These are phyloP conservation scores for Esteya vermicola DNA, from an alignment of 2,329 filamentous ascomycete species.

Conservation along the genomic window DNA sequence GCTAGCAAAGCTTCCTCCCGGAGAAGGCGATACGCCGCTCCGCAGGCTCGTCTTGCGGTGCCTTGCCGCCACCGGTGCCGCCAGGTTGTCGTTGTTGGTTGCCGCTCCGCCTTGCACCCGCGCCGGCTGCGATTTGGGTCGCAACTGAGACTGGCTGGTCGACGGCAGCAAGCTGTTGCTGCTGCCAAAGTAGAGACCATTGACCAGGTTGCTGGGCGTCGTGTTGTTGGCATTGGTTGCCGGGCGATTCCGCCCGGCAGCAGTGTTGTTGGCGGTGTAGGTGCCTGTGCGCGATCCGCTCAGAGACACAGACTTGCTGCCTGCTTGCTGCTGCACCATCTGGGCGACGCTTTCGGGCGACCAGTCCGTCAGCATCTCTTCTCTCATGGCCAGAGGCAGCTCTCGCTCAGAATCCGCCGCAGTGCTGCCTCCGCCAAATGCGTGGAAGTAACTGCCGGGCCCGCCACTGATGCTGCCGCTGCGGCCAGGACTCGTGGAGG, in stretches of 20 bases:
- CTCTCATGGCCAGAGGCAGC: conserved; percentile 52
- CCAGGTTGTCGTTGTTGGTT: conserved; percentile 10
- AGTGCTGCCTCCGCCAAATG: background rate
- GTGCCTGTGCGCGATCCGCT: conserved; percentile 60
- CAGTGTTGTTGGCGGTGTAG: conserved; percentile 24
- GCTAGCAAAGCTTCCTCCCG: conserved; percentile 17
- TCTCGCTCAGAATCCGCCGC: conserved; percentile 22
- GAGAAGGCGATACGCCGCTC: conserved; percentile 32
- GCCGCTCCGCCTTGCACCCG: background rate
- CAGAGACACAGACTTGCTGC: conserved; percentile 58
- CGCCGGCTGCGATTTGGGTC: conserved; percentile 30
- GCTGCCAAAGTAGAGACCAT: conserved; percentile 14
- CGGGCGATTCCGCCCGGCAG: conserved; percentile 32
- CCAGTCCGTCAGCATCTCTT: conserved; percentile 71
- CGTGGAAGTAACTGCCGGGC: background rate
- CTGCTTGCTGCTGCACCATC: conserved; percentile 42
- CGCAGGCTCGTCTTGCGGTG: conserved; percentile 39
- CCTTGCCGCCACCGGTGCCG: conserved; percentile 23
- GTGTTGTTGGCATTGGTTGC: too few relatives aligned
- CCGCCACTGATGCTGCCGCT: conserved; percentile 13
- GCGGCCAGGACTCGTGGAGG: conserved; percentile 54
- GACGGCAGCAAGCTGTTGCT: conserved; percentile 26
- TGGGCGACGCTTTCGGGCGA: conserved; percentile 59
- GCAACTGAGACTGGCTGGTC: conserved; percentile 34
- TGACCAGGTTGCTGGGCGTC: conserved; percentile 5